phyloP scores from a whole-genome alignment of 768 basidiomycete species.

The Naematelia aurantialba region DNA sequence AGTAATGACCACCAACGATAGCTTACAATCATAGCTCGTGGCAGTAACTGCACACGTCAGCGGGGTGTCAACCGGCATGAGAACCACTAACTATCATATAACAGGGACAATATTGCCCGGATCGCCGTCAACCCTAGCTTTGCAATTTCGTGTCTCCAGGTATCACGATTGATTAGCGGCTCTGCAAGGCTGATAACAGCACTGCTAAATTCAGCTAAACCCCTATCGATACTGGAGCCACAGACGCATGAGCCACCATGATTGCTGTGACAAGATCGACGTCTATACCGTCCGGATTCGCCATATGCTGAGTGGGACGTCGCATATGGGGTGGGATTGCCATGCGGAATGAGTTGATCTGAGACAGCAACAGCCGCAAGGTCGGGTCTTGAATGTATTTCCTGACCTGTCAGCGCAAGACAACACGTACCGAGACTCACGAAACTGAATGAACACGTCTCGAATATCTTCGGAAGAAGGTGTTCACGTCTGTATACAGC shows the following conservation, averaged over 20 bases:
- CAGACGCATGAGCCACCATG: constrained; percentile 30
- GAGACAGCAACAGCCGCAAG: constrained; percentile 24
- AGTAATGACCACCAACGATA: constrained; percentile 3
- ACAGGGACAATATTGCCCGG: constrained; percentile 32
- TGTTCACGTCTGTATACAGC: constrained; percentile 26
- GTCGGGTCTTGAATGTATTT: constrained; percentile 17
- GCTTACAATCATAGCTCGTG: constrained; percentile 39
- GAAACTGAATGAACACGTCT: constrained; percentile 18
- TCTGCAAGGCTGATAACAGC: constrained; percentile 29
- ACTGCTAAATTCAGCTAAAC: constrained; percentile 11
- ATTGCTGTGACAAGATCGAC: constrained; percentile 25
- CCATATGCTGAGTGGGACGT: constrained; percentile 17
- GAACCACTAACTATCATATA: constrained; percentile 40
- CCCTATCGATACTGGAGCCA: not conserved
- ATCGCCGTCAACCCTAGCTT: constrained; percentile 31
- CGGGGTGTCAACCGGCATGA: not conserved
- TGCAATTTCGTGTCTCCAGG: constrained; percentile 35
- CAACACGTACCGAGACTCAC: constrained; percentile 12
- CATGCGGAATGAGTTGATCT: constrained; percentile 35
- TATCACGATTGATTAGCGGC: constrained; percentile 31
- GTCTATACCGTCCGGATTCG: constrained; percentile 14
- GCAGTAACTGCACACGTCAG: constrained; percentile 32
- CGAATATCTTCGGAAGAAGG: constrained; percentile 30
- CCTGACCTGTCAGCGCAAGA: constrained; percentile 3
- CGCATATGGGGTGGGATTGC: constrained; percentile 32